These are phyloP conservation scores for Apiospora pterosperma DNA, from an alignment of 2,329 filamentous ascomycete genomes.

Conservation along the genomic window DNA sequence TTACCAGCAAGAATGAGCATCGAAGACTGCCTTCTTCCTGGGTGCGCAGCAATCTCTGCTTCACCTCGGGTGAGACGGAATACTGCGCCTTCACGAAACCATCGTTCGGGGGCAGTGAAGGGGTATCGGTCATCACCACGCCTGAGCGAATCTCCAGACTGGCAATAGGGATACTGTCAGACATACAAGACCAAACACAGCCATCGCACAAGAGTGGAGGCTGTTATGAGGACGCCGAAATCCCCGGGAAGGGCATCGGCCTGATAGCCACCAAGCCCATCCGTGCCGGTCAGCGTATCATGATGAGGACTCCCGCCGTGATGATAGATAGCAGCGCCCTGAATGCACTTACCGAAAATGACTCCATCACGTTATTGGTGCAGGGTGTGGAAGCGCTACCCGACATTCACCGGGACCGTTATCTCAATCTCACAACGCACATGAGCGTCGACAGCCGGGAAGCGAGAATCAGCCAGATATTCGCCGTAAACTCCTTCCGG, in stretches of 20 bases:
- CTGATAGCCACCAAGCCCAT: conserved; percentile 26
- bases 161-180: conserved; percentile 1
- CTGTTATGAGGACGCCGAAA: conserved; percentile 19
- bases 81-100: conserved; percentile 23
- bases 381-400: conserved; percentile 23
- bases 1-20: neutral
- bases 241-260: conserved; percentile 28
- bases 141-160: conserved; percentile 15
- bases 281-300: conserved; percentile 22
- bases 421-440: conserved; percentile 27
- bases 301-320: conserved; percentile 26
- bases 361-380: conserved; percentile 19
- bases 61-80: conserved; percentile 10
- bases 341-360: conserved; percentile 13
- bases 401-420: conserved; percentile 13
- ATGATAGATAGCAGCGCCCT: conserved; percentile 29
- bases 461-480: conserved; percentile 25
- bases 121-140: conserved; percentile 26
- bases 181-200: neutral
- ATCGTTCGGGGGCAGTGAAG: conserved; percentile 19
- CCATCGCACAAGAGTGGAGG: neutral
- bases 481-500: conserved; percentile 28
- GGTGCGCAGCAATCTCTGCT: conserved; percentile 10
- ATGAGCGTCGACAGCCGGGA: conserved; percentile 11
- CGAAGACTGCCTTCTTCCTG: neutral